Percentiles rank a stretch among this genome's conserved stretches.
Evolutionary conservation across 1,284 basidiomycete species (phyloP).

Genomic region (Puccinia hordei): DNA sequence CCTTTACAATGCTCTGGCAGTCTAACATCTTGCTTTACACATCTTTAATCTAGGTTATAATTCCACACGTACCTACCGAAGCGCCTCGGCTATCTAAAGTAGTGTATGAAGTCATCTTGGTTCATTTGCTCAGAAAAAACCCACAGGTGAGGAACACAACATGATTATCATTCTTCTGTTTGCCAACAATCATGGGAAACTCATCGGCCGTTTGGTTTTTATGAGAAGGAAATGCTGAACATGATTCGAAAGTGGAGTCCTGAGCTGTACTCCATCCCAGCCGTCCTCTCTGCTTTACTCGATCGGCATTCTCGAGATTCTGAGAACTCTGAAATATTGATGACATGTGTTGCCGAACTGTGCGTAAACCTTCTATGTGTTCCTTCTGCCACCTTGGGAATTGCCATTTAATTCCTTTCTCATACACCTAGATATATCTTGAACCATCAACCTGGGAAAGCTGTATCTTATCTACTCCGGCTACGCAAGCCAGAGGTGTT

Average conservation of each 20-base stretch:
- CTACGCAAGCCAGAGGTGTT: constrained; percentile 87
- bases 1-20: not conserved
- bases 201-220: not conserved
- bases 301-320: constrained; percentile 71
- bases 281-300: constrained; percentile 83
- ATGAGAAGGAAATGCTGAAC: constrained; percentile 68
- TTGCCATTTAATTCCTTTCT: constrained; percentile 38
- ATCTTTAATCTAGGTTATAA: constrained; percentile 68
- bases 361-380: constrained; percentile 59
- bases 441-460: constrained; percentile 90
- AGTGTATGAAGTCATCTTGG: constrained; percentile 94
- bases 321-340: constrained; percentile 68
- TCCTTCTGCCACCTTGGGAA: not conserved
- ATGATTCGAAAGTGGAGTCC: constrained; percentile 86
- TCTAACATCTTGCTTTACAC: constrained; percentile 52
- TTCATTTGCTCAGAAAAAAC: constrained; percentile 79
- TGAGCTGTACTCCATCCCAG: constrained; percentile 82
- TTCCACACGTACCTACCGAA: constrained; percentile 83
- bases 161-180: not conserved
- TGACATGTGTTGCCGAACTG: constrained; percentile 92
- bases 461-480: constrained; percentile 82
- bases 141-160: constrained; percentile 64
- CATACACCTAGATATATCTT: constrained; percentile 68
- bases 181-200: constrained; percentile 10
- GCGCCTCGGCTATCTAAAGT: constrained; percentile 76